phyloP scores from a whole-genome alignment of 352 stramenopile species.

The Phytophthora uliginosa region DNA sequence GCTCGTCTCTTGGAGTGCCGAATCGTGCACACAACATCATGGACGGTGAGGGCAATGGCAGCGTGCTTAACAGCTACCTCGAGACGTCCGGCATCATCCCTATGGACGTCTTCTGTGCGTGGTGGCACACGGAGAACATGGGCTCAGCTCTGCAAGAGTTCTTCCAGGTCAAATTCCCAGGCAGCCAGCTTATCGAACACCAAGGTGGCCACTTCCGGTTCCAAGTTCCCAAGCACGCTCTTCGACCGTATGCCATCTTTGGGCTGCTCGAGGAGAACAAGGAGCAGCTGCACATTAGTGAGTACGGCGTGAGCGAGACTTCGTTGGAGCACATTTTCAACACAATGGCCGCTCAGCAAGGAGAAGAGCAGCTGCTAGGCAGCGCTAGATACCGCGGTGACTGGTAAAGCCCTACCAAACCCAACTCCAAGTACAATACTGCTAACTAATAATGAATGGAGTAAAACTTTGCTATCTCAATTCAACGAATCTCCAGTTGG shows the following conservation, averaged over 20 bases:
- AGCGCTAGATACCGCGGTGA: conserved; percentile 39
- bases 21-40: conserved; percentile 50
- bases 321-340: conserved; percentile 96
- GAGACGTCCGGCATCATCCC: conserved; percentile 54
- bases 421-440: conserved; percentile 28
- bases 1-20: conserved; percentile 41
- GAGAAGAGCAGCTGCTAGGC: conserved; percentile 56
- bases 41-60: conserved; percentile 49
- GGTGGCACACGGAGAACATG: conserved; percentile 65
- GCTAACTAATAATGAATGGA: conserved; percentile 13
- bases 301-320: conserved; percentile 93
- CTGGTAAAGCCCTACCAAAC: conserved; percentile 15
- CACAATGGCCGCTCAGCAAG: conserved; percentile 87
- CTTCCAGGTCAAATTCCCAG: conserved; percentile 52
- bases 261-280: conserved; percentile 78
- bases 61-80: conserved; percentile 55
- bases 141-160: conserved; percentile 51
- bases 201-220: conserved; percentile 78
- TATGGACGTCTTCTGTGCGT: conserved; percentile 62
- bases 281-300: conserved; percentile 64
- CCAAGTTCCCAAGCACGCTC: conserved; percentile 69
- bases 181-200: conserved; percentile 63
- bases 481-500: background rate
- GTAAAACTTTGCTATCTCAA: conserved; percentile 20
- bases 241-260: conserved; percentile 78